A percentile compares a stretch with the other conserved stretches of the same genome.
Conservation (phyloP, 148 eudicot genomes). For the Cornus controversa region DNA sequence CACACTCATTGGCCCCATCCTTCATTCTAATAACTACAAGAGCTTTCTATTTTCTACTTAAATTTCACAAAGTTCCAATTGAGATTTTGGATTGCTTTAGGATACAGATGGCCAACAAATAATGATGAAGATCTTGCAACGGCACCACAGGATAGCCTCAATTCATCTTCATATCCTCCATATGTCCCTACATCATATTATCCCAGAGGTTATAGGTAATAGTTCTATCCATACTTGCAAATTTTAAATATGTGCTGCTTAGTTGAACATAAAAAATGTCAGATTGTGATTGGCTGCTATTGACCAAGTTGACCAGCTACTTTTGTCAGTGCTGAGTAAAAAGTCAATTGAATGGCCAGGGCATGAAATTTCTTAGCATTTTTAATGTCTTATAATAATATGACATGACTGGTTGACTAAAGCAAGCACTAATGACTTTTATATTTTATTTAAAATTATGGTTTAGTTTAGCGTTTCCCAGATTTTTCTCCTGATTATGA, state of each 20-base stretch:
- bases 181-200: constrained; percentile 55
- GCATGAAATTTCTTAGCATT: neutral
- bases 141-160: constrained; percentile 41
- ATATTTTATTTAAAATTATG: neutral
- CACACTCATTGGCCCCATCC: neutral
- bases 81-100: constrained; percentile 24
- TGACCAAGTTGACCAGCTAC: neutral
- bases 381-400: neutral
- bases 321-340: neutral
- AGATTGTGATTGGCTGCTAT: neutral
- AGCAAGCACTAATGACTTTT: neutral
- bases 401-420: neutral
- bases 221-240: neutral
- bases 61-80: neutral
- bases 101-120: constrained; percentile 47
- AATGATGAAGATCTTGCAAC: constrained; percentile 54
- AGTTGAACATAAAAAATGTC: neutral
- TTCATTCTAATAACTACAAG: neutral
- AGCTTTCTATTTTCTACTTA: neutral
- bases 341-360: neutral
- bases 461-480: neutral
- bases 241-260: neutral
- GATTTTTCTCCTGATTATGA: neutral
- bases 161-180: constrained; percentile 62
- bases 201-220: constrained; percentile 61